Conservation (phyloP, 2,329 filamentous ascomycete species). For the Colletotrichum lini region DNA sequence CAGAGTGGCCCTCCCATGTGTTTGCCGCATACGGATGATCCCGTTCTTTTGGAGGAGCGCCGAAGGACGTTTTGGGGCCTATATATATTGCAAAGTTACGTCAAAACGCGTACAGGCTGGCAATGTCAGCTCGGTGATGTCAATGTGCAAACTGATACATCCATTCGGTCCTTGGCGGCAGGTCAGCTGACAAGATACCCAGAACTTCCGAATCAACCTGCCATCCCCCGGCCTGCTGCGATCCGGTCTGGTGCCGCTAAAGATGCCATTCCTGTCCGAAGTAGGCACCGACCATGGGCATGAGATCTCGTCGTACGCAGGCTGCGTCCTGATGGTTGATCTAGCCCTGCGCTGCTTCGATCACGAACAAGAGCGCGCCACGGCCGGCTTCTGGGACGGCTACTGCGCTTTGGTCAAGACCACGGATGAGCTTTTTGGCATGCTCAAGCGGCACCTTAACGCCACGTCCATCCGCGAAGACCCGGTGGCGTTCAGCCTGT, state of each 20-base stretch:
- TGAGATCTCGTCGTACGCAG: slow-evolving; percentile 32
- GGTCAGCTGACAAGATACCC: not conserved
- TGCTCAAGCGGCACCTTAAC: slow-evolving; percentile 40
- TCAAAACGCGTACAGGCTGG: not conserved
- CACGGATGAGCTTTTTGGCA: slow-evolving; percentile 26
- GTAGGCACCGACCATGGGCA: not conserved
- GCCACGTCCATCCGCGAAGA: slow-evolving; percentile 35
- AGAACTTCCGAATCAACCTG: not conserved
- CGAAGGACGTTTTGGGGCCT: not conserved
- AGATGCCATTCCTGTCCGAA: not conserved
- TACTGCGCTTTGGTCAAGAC: slow-evolving; percentile 34
- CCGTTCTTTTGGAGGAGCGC: not conserved
- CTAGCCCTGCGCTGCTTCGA: slow-evolving; percentile 36
- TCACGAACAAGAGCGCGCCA: slow-evolving; percentile 25
- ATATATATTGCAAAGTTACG: not conserved
- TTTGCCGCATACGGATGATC: not conserved
- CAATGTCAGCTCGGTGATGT: not conserved
- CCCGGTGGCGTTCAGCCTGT: slow-evolving; percentile 38
- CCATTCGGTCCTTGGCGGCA: not conserved
- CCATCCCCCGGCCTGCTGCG: not conserved
- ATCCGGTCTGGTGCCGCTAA: not conserved
- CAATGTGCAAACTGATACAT: not conserved
- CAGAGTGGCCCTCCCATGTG: not conserved
- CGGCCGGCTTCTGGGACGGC: slow-evolving; percentile 37
- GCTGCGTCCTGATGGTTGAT: slow-evolving; percentile 40